Conservation (phyloP, 495 filamentous ascomycete species). For the Neurospora hispaniola region DNA sequence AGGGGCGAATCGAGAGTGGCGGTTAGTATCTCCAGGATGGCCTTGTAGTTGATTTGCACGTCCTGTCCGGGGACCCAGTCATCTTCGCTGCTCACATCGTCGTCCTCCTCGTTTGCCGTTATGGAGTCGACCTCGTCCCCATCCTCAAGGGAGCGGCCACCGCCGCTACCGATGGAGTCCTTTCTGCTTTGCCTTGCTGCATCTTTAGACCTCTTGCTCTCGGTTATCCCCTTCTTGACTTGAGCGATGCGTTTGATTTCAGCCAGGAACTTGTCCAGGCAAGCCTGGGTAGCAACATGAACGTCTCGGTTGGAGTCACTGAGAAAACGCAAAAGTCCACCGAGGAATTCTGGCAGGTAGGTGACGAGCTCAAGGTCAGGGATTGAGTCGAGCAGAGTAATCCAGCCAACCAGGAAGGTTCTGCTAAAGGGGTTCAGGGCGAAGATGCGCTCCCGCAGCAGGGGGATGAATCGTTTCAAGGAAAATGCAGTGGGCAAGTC, state of each 20-base stretch:
- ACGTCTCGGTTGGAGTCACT: constrained; percentile 89
- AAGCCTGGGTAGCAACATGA: constrained; percentile 78
- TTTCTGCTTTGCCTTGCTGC: constrained; percentile 58
- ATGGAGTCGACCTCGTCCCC: constrained; percentile 47
- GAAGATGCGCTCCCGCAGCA: constrained; percentile 85
- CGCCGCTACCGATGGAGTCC: constrained; percentile 52
- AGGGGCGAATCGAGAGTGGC: constrained; percentile 76
- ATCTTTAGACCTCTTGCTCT: constrained; percentile 63
- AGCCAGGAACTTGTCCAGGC: constrained; percentile 81
- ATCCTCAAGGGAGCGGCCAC: constrained; percentile 32
- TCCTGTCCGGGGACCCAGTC: constrained; percentile 98
- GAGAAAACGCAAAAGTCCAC: constrained; percentile 82
- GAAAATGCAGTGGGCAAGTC: constrained; percentile 84
- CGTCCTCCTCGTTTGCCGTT: constrained; percentile 47
- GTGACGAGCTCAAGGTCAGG: constrained; percentile 92
- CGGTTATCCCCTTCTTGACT: constrained; percentile 84
- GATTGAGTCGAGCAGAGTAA: constrained; percentile 89
- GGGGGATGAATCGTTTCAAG: constrained; percentile 78
- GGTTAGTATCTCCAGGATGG: constrained; percentile 85
- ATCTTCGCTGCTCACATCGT: constrained; percentile 55
- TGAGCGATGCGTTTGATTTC: constrained; percentile 93
- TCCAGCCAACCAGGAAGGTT: constrained; percentile 92
- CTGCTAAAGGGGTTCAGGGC: constrained; percentile 91
- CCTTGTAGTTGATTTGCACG: constrained; percentile 85
- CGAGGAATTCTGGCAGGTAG: constrained; percentile 84